Conservation (phyloP, 129 eudicot genomes). For the Mikania micrantha region DNA sequence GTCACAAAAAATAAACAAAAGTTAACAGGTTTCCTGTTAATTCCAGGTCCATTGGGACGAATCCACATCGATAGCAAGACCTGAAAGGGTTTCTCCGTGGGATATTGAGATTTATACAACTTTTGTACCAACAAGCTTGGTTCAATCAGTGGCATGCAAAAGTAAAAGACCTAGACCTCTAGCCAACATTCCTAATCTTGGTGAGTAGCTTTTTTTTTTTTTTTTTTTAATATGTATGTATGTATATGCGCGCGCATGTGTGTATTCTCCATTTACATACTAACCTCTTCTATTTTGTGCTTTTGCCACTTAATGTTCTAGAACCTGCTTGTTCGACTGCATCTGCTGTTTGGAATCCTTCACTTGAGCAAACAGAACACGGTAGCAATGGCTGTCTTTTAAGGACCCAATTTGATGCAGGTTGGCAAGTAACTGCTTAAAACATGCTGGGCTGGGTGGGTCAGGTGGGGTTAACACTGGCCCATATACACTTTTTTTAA, state of each 20-base stretch:
- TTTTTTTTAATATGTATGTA: background rate
- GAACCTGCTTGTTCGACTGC: constrained; percentile 44
- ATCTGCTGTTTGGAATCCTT: constrained; percentile 50
- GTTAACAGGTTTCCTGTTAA: background rate
- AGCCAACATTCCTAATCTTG: constrained; percentile 35
- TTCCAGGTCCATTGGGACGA: constrained; percentile 90
- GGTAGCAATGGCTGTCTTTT: constrained; percentile 14
- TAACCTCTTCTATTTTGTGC: constrained; percentile 4
- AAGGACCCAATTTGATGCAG: constrained; percentile 23
- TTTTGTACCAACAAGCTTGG: constrained; percentile 37
- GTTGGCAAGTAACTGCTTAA: constrained; percentile 6
- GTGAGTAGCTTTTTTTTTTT: constrained; percentile 21
- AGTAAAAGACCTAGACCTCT: constrained; percentile 43
- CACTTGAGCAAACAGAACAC: constrained; percentile 39
- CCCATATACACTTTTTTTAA: background rate
- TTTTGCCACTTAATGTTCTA: constrained; percentile 15
- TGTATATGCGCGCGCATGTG: no score
- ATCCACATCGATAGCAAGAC: constrained; percentile 63
- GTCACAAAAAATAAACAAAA: background rate
- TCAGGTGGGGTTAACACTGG: background rate
- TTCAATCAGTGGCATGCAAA: constrained; percentile 31
- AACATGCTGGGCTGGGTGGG: background rate
- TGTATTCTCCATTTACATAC: background rate
- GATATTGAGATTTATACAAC: constrained; percentile 50
- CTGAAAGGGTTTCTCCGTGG: constrained; percentile 85